A percentile compares a stretch with the other conserved stretches of the same genome.
These are phyloP conservation scores for Nitzschia palea DNA, from an alignment of 108 stramenopile genomes.

Conservation along the genomic window DNA sequence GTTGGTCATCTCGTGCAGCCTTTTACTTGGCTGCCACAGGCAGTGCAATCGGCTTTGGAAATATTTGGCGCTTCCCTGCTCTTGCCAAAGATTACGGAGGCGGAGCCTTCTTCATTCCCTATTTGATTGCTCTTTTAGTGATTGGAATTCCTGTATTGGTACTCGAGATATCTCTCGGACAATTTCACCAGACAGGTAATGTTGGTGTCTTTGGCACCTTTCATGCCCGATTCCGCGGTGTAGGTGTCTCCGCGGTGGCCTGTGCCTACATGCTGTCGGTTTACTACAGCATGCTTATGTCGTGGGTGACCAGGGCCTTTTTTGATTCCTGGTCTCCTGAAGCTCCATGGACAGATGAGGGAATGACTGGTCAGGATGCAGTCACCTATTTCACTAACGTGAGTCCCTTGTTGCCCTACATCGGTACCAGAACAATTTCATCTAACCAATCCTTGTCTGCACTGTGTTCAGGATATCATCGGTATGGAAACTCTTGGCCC, in stretches of 20 bases:
- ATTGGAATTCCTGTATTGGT: constrained; percentile 63
- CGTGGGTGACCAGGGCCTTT: constrained; percentile 58
- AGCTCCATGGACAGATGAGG: constrained; percentile 34
- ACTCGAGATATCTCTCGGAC: constrained; percentile 65
- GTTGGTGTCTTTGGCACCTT: constrained; percentile 63
- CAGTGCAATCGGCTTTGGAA: constrained; percentile 71
- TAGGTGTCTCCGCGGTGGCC: constrained; percentile 42
- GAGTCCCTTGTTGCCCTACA: neutral
- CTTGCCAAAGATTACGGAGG: constrained; percentile 66
- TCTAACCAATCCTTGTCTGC: neutral
- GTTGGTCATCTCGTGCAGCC: constrained; percentile 49
- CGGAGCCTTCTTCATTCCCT: constrained; percentile 48
- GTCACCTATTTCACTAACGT: constrained; percentile 28
- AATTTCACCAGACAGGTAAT: constrained; percentile 42
- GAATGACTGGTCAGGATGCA: constrained; percentile 43
- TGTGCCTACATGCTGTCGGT: constrained; percentile 51
- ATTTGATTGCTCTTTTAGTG: constrained; percentile 62
- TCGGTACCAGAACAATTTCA: neutral
- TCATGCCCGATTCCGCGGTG: constrained; percentile 48
- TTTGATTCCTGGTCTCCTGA: constrained; percentile 40
- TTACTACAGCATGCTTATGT: constrained; percentile 56
- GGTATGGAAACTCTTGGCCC: constrained; percentile 46
- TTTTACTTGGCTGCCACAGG: constrained; percentile 65
- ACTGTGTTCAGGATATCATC: constrained; percentile 29
- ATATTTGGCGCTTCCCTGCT: constrained; percentile 78